Percentiles rank a stretch among this genome's conserved stretches.
phyloP scores from a whole-genome alignment of 768 basidiomycete species.

The Mycena floridula region DNA sequence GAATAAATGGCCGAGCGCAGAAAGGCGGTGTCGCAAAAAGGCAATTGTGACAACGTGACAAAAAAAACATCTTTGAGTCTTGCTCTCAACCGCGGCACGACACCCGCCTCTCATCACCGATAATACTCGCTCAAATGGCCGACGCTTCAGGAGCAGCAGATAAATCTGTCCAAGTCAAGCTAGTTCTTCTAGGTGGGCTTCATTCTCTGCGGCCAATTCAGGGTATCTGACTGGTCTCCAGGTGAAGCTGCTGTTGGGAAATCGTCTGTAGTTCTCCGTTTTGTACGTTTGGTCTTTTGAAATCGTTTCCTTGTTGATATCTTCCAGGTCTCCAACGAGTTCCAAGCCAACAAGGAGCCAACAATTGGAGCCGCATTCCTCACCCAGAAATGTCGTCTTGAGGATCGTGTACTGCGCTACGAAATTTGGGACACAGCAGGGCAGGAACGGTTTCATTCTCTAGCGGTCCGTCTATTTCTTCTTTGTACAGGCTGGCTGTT shows the following conservation, averaged over 20 bases:
- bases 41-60: no score
- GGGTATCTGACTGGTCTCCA: conserved; percentile 21
- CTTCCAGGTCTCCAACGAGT: conserved; percentile 86
- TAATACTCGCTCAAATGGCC: no score
- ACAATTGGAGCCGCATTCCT: conserved; percentile 97
- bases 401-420: conserved; percentile 89
- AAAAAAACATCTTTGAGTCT: no score
- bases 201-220: background rate
- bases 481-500: conserved; percentile 5
- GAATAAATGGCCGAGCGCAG: no score
- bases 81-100: no score
- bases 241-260: conserved; percentile 99
- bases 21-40: no score
- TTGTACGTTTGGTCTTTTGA: conserved; percentile 48
- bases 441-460: conserved; percentile 95
- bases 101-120: no score
- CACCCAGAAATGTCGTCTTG: conserved; percentile 91
- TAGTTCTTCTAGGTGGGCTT: conserved; percentile 83
- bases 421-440: conserved; percentile 98
- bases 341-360: conserved; percentile 97
- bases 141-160: conserved; percentile 73
- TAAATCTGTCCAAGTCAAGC: conserved; percentile 96
- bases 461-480: conserved; percentile 52
- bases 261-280: conserved; percentile 96
- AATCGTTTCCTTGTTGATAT: background rate